Base-by-base conservation (phyloP, 2,329 filamentous ascomycete species). In the Fusarium falciforme region DNA sequence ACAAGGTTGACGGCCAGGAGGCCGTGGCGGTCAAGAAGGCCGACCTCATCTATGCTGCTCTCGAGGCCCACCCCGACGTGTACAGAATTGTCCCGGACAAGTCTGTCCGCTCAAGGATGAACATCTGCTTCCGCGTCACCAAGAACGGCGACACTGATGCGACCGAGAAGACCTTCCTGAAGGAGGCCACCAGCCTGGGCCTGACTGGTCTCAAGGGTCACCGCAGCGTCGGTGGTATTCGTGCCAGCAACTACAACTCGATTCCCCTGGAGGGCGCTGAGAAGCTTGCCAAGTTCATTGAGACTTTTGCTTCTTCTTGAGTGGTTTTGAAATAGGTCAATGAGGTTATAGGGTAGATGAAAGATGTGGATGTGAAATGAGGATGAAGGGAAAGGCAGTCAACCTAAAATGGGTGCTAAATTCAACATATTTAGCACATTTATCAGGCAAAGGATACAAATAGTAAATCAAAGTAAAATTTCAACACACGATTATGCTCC, bases 201-300 rank as follows among this genome's bases (percentile, higher is more conserved):
- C 85, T 98, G 27, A 90, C 91, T 29, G 96, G 95, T 1, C 85
- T 98, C 49, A 98, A 97, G 85, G 96, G 96, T 0, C 96, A 98
- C 82, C 89, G 96, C 70, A 93, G 89, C 68, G 92, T 98, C 5
- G 70, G 73, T 10, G 74, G 76, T 9, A 95, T 98, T 70, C 90
- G 96, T 16, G 93, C 92, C 22, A 93, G 90, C 82, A 98, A 96
- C 81, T 98, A 98, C 85, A 98, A 98, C 84, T 93, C 94, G 2
- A 92, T 98, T 47, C 83, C 93, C 0, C 80, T 92, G 0, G 88
- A 90, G 44, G 92, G 90, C 0, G 92, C 90, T 0, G 86, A 93
- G 83, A 92, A 92, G 82, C 85, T 95, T 54, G 91, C 89, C 55
- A 82, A 84, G 31, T 94, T 93, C 72, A 87, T 95, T 61, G 79